Percentiles rank a stretch among this genome's conserved stretches.
Evolutionary conservation across 768 basidiomycete species (phyloP).

Genomic region (Boletellus sp.): DNA sequence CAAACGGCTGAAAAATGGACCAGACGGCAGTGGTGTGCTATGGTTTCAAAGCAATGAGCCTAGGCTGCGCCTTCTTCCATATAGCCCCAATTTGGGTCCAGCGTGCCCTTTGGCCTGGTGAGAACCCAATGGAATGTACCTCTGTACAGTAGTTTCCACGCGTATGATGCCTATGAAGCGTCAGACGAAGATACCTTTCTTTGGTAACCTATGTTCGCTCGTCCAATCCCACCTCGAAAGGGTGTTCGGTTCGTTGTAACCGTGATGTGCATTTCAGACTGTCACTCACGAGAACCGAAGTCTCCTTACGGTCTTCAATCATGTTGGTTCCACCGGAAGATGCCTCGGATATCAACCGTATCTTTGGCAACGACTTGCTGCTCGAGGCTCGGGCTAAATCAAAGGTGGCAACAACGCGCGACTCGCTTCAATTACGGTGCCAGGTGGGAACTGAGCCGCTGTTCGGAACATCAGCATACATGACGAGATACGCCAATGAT

Average conservation of each 20-base stretch:
- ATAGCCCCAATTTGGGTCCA: too few species aligned
- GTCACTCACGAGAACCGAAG: conserved; percentile 19
- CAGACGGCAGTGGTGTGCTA: too few species aligned
- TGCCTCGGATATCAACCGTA: conserved; percentile 8
- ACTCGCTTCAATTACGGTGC: conserved; percentile 17
- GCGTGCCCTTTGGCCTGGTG: too few species aligned
- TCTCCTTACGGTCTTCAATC: conserved; percentile 10
- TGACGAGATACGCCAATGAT: not conserved
- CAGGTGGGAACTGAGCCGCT: conserved; percentile 22
- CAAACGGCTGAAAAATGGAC: too few species aligned
- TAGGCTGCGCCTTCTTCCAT: too few species aligned
- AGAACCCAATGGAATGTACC: too few species aligned
- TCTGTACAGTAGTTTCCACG: too few species aligned
- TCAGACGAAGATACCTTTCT: conserved; percentile 2
- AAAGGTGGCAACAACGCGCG: not conserved
- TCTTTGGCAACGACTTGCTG: conserved; percentile 18
- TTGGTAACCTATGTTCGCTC: too few species aligned
- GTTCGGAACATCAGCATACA: not conserved
- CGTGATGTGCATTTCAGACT: not conserved
- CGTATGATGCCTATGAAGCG: conserved; percentile 10
- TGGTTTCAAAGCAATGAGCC: too few species aligned
- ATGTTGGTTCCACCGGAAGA: conserved; percentile 1
- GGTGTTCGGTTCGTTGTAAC: not conserved
- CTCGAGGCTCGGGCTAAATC: not conserved
- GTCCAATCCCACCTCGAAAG: conserved; percentile 12